Conservation (phyloP, 192 early-diverging fungal species). For the Coemansia sp. region DNA sequence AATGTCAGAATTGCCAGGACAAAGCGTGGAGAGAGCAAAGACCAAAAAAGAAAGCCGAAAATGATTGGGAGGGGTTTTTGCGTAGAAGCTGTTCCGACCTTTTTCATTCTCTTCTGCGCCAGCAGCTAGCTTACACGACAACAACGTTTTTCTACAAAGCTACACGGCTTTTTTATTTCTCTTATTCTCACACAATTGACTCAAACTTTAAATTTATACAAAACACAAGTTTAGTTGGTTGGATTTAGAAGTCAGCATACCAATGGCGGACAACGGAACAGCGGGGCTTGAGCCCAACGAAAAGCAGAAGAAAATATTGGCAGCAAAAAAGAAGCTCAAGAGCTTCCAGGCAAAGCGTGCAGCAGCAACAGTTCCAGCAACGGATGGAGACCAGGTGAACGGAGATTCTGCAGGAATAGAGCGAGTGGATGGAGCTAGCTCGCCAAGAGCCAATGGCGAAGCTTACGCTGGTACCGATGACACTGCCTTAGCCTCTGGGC, state of each 20-base stretch:
- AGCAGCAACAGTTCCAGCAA: constrained; percentile 11
- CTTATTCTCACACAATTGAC: background rate
- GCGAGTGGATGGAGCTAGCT: background rate
- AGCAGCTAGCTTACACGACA: too few relatives aligned
- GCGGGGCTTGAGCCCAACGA: constrained; percentile 30
- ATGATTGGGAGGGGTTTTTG: too few relatives aligned
- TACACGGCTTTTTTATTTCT: background rate
- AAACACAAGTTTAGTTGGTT: background rate
- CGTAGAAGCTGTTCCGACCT: too few relatives aligned
- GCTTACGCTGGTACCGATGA: constrained; percentile 1
- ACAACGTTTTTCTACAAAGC: too few relatives aligned
- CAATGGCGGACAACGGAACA: constrained; percentile 11
- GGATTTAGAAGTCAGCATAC: too few relatives aligned
- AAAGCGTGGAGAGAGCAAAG: too few relatives aligned
- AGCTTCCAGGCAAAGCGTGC: constrained; percentile 51
- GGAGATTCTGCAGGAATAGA: constrained; percentile 2
- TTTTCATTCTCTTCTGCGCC: too few relatives aligned
- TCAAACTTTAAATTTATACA: background rate
- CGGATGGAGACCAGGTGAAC: background rate
- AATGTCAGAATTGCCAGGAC: too few relatives aligned
- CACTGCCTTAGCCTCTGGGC: background rate
- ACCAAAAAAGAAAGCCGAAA: too few relatives aligned
- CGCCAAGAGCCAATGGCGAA: background rate
- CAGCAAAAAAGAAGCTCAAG: constrained; percentile 54
- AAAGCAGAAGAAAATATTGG: constrained; percentile 50